Evolutionary conservation across 495 filamentous ascomycete species (phyloP), one percentile per base, ranked within the genome.

Genomic region (Tetracladium setigerum): DNA sequence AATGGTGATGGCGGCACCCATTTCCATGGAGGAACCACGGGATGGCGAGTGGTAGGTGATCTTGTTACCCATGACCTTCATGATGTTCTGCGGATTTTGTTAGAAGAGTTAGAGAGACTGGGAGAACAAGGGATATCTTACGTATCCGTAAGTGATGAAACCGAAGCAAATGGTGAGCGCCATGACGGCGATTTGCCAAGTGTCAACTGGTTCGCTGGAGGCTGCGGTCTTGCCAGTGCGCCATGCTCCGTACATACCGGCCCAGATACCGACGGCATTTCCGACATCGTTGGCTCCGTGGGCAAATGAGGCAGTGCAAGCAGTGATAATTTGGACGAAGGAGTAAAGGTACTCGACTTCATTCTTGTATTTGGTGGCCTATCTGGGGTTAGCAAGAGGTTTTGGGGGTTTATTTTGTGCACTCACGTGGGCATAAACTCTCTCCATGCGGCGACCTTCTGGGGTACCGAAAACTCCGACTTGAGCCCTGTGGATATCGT

Each of bases 251-350:
- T 79, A 89, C 60, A 86, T 78, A 40, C 77, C 81, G 31, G 83
- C 77, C 64, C 74, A 85, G 22, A 83, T 83, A 10, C 85, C 85
- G 53, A 87, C 78, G 12, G 85, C 82, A 67, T 89, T 87, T 36
- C 79, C 73, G 50, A 89, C 77, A 60, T 89, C 86, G 62, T 91
- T 91, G 56, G 84, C 81, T 43, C 86, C 86, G 66, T 90, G 86
- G 2, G 84, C 79, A 46, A 90, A 86, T 1, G 83, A 87, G 5
- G 82, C 79, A 17, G 83, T 87, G 64, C 76, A 81, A 41, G 86
- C 86, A 17, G 83, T 87, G 38, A 87, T 51, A 49, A 89, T 64
- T 68, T 90, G 86, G 52, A 87, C 64, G 67, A 85, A 88, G n/a
- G 82, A 83, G 67, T 83, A 89, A 27, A 77, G 76, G 69, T 87